phyloP scores from a whole-genome alignment of 2,329 filamentous ascomycete species.

The Clathrospora elynae region DNA sequence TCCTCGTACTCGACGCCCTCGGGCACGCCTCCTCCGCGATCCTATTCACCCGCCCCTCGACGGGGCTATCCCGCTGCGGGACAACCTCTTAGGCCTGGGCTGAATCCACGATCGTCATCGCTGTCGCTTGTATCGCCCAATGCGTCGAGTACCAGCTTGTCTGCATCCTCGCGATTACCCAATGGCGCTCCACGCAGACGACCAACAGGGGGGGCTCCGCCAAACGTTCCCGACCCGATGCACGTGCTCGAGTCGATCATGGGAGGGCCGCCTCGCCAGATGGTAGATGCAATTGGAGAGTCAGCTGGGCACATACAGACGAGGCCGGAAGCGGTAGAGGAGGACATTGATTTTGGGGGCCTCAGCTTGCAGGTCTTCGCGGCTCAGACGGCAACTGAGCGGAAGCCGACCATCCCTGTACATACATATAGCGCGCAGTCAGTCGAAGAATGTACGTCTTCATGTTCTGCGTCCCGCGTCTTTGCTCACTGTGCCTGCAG shows the following conservation, averaged over 20 bases:
- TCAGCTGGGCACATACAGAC: conserved; percentile 43
- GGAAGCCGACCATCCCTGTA: conserved; percentile 45
- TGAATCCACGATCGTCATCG: conserved; percentile 75
- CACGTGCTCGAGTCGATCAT: conserved; percentile 69
- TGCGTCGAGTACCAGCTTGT: conserved; percentile 77
- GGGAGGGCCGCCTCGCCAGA: conserved; percentile 48
- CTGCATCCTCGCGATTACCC: conserved; percentile 65
- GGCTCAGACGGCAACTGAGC: conserved; percentile 41
- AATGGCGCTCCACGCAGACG: conserved; percentile 74
- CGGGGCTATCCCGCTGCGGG: conserved; percentile 71
- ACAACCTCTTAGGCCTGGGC: conserved; percentile 70
- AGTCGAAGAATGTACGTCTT: conserved; percentile 71
- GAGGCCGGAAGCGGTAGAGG: conserved; percentile 57
- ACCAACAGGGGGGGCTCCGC: conserved; percentile 55
- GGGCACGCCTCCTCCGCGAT: conserved; percentile 63
- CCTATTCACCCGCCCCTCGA: conserved; percentile 73
- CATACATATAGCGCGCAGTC: conserved; percentile 64
- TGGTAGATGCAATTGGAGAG: conserved; percentile 17
- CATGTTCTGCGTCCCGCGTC: conserved; percentile 22
- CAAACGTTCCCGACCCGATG: conserved; percentile 69
- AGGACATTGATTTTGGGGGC: conserved; percentile 77
- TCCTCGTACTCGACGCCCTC: conserved; percentile 71
- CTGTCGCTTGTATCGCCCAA: conserved; percentile 74
- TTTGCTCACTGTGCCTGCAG: conserved; percentile 51
- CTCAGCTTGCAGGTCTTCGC: conserved; percentile 77